Evolutionary conservation across 2,329 filamentous ascomycete species (phyloP).

Genomic region (Ophiosphaerella korrae): DNA sequence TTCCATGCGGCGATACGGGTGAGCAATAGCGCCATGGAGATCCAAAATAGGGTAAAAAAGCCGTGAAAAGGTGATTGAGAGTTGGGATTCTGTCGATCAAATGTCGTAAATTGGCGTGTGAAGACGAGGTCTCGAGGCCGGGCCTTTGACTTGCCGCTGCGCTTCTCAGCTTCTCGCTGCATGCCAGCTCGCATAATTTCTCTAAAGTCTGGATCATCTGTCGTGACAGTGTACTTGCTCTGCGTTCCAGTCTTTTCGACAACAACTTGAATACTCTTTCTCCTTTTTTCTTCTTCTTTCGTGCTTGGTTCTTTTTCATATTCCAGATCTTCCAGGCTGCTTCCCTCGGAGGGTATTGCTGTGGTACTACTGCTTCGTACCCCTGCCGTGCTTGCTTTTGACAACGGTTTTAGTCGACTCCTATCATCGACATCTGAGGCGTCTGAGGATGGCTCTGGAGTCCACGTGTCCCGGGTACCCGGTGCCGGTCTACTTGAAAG

Average conservation of each 20-base stretch:
- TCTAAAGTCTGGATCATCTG: slow-evolving; percentile 56
- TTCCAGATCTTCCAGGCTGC: slow-evolving; percentile 16
- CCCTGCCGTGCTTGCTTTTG: slow-evolving; percentile 44
- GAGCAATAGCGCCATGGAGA: slow-evolving; percentile 69
- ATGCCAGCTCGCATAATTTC: slow-evolving; percentile 53
- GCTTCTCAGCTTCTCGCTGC: slow-evolving; percentile 48
- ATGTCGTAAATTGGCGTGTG: slow-evolving; percentile 73
- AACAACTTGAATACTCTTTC: slow-evolving; percentile 53
- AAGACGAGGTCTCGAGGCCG: slow-evolving; percentile 67
- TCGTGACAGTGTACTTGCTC: slow-evolving; percentile 55
- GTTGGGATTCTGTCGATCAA: slow-evolving; percentile 72
- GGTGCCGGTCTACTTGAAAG: slow-evolving; percentile 24
- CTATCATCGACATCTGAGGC: slow-evolving; percentile 49
- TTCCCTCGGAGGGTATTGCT: slow-evolving; percentile 32
- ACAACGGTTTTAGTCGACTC: slow-evolving; percentile 44
- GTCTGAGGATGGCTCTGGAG: slow-evolving; percentile 28
- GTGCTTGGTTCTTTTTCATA: slow-evolving; percentile 6
- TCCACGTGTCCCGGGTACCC: slow-evolving; percentile 33
- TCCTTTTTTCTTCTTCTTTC: slow-evolving; percentile 22
- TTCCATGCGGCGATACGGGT: slow-evolving; percentile 71
- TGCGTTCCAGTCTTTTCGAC: slow-evolving; percentile 54
- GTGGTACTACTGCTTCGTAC: slow-evolving; percentile 35
- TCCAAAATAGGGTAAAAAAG: slow-evolving; percentile 78
- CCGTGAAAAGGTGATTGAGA: slow-evolving; percentile 75
- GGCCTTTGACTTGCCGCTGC: slow-evolving; percentile 43